Evolutionary conservation across 129 eudicot genomes (phyloP).

Genomic region (Escallonia herrerae): DNA sequence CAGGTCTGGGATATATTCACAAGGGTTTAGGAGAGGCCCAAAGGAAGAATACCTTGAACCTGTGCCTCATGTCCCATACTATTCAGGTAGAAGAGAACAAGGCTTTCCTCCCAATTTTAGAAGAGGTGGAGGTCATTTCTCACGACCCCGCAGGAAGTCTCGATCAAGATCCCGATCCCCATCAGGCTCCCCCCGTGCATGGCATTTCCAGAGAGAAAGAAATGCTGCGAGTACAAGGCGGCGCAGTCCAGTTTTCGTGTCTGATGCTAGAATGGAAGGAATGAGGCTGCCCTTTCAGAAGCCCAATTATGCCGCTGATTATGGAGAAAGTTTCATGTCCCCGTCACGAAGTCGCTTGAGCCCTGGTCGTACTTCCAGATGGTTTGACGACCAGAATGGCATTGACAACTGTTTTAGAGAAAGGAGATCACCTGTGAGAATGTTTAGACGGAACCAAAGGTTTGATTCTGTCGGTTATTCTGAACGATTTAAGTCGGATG

Average conservation of each 20-base stretch:
- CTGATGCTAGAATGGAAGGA: conserved; percentile 42
- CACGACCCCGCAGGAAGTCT: conserved; percentile 41
- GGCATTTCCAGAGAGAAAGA: conserved; percentile 51
- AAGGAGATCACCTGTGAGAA: conserved; percentile 44
- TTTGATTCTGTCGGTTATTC: conserved; percentile 34
- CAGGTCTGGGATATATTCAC: conserved; percentile 31
- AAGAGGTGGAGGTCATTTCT: conserved; percentile 23
- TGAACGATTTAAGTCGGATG: conserved; percentile 47
- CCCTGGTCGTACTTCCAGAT: conserved; percentile 34
- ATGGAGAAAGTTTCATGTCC: conserved; percentile 25
- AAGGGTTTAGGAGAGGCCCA: conserved; percentile 39
- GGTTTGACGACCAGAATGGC: conserved; percentile 34
- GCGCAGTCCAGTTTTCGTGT: conserved; percentile 48
- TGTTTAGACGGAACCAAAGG: conserved; percentile 27
- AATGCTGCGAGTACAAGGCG: conserved; percentile 24
- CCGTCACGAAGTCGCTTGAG: conserved; percentile 34
- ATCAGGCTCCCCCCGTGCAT: conserved; percentile 59
- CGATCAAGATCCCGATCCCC: conserved; percentile 75
- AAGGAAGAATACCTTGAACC: conserved; percentile 47
- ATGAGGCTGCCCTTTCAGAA: conserved; percentile 40
- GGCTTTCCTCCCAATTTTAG: conserved; percentile 41
- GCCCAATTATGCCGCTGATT: conserved; percentile 29
- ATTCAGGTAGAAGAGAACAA: conserved; percentile 32
- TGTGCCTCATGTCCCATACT: conserved; percentile 23
- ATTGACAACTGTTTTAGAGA: conserved; percentile 42